Evolutionary conservation across 306 rosid species (phyloP).

Genomic region (Lotus japonicus): DNA sequence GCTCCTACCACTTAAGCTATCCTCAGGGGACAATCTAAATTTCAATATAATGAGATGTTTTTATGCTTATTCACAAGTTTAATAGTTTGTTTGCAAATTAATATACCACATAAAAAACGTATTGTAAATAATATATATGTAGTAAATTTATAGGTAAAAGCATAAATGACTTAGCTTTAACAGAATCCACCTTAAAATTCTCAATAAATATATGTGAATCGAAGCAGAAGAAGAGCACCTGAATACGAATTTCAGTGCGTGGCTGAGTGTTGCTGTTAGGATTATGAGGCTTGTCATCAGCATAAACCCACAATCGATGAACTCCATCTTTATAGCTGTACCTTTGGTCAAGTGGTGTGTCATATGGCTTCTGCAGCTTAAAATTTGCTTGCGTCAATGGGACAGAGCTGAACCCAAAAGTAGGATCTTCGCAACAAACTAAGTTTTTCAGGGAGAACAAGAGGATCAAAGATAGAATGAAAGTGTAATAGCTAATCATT

Average conservation of each 20-base stretch:
- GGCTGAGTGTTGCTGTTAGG: slow-evolving; percentile 35
- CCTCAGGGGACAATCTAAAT: no score
- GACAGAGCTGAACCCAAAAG: slow-evolving; percentile 40
- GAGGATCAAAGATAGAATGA: background rate
- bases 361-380: slow-evolving; percentile 29
- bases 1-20: no score
- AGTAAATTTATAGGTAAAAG: no score
- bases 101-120: no score
- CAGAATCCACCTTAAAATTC: no score
- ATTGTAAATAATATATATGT: no score
- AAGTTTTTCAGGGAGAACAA: background rate
- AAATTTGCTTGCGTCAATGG: slow-evolving; percentile 32
- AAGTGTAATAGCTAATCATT: background rate
- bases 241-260: slow-evolving; percentile 38
- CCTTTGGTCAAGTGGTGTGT: slow-evolving; percentile 27
- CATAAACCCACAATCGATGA: slow-evolving; percentile 36
- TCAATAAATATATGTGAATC: background rate
- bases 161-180: no score
- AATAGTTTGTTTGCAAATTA: no score
- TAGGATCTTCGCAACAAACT: slow-evolving; percentile 32
- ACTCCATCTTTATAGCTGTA: slow-evolving; percentile 34
- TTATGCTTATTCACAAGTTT: no score
- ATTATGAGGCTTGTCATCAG: slow-evolving; percentile 38
- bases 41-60: no score
- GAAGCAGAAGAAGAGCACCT: slow-evolving; percentile 3